Evolutionary conservation across 805 yeast genomes (phyloP), one percentile per base, ranked within the genome.

Genomic region (Saccharomycopsis amapae): DNA sequence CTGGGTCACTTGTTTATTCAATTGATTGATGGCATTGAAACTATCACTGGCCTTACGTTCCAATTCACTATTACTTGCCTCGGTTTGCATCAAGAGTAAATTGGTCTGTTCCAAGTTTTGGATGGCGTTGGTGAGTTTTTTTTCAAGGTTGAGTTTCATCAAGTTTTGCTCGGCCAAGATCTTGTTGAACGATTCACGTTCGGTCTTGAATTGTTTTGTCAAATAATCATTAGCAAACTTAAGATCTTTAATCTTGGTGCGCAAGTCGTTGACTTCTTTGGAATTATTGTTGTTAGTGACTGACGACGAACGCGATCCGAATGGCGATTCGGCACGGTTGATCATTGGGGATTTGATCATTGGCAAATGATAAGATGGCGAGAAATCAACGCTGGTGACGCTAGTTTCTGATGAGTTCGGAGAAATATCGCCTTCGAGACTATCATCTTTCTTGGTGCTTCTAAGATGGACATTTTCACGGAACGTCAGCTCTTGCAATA

Each of bases 161-260:
- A 64, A 62, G 36, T 73, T 60, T 51, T 66, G 66, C 30, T 68
- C 73, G 53, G 63, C 67, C 32, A 71, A 63, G 2, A 66, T 54
- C 50, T 68, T 69, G 40, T 61, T 53, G 12, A 69, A 66, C 45
- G 61, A 63, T 43, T 69, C 72, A 46, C 69, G 59, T 17, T 72
- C 64, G 36, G 67, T 61, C 49, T 68, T 73, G 52, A 67, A 71
- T 53, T 71, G 75, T 57, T 69, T 70, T 25, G 65, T 55, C 41
- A 70, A 62, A 53, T 69, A 71, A 47, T 69, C 72, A 52, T 69
- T 72, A 9, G 72, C 65, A 53, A 71, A 71, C 41, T 68, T 62
- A 51, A 71, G 61, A 51, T 71, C 75, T 49, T 61, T 67, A 44
- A 71, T 58, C 5, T 73, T 74, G 4, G 73, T 63, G 49, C 62